Percentiles rank a stretch among this genome's conserved stretches.
phyloP scores from a whole-genome alignment of 805 yeast genomes.

The Jamesozyma piceae region DNA sequence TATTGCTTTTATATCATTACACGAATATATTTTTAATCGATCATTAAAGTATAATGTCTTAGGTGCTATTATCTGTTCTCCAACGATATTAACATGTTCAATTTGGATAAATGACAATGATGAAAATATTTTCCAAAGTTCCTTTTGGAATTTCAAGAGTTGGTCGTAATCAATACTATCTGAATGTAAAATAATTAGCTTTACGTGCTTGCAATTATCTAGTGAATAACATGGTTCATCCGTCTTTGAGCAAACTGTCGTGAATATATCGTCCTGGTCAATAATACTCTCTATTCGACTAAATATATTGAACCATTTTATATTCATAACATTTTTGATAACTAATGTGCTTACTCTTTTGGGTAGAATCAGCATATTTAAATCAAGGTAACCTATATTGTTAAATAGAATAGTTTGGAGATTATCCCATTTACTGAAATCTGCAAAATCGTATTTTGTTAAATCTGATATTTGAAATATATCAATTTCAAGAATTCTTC shows the following conservation, averaged over 20 bases:
- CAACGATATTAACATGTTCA: conserved; percentile 7
- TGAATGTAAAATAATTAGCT: conserved; percentile 2
- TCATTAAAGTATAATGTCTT: conserved; percentile 11
- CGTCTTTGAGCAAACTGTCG: not conserved
- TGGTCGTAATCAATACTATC: not conserved
- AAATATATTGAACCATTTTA: conserved; percentile 22
- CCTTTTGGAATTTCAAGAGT: conserved; percentile 4
- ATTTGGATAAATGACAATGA: conserved; percentile 12
- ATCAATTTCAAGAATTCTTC: conserved; percentile 12
- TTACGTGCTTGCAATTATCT: conserved; percentile 1
- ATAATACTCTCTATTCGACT: not conserved
- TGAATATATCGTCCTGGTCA: not conserved
- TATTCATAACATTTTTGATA: conserved; percentile 8
- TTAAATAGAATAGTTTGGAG: conserved; percentile 12
- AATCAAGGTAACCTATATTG: conserved; percentile 15
- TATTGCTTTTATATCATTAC: not conserved
- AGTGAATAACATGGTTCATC: not conserved
- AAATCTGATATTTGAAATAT: conserved; percentile 10
- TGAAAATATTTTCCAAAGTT: conserved; percentile 8
- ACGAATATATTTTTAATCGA: conserved; percentile 8
- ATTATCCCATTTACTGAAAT: conserved; percentile 25
- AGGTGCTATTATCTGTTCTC: conserved; percentile 13
- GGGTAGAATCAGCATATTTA: conserved; percentile 21
- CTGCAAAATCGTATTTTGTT: conserved; percentile 14
- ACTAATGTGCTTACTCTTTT: conserved; percentile 12